Conservation (phyloP, 768 basidiomycete genomes). For the Hypsizygus marmoreus region DNA sequence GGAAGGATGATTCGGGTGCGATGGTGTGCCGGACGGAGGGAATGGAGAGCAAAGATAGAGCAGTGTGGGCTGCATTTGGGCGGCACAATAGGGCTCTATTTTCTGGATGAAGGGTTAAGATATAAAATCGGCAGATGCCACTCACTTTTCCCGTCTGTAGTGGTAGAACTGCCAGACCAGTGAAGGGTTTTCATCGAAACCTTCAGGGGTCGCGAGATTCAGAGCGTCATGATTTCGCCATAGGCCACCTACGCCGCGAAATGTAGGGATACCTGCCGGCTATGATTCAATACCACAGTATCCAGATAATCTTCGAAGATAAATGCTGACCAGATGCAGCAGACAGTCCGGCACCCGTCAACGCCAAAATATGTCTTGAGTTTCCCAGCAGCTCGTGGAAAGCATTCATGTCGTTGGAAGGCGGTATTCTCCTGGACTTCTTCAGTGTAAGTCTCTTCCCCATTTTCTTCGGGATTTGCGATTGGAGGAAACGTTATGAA, state of each 20-base stretch:
- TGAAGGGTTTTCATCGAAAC: conserved; percentile 49
- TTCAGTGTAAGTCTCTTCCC: no score
- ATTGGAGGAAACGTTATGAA: no score
- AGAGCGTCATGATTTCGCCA: conserved; percentile 54
- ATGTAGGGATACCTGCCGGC: conserved; percentile 52
- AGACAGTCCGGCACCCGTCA: no score
- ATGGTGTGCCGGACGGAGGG: conserved; percentile 36
- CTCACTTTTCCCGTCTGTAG: conserved; percentile 52
- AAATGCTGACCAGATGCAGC: no score
- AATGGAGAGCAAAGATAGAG: conserved; percentile 48
- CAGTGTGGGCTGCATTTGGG: conserved; percentile 60
- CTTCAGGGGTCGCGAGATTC: conserved; percentile 54
- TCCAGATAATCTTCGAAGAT: no score
- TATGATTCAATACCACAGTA: no score
- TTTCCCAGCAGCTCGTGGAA: no score
- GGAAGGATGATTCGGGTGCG: conserved; percentile 45
- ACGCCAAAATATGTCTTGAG: no score
- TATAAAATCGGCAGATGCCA: conserved; percentile 4
- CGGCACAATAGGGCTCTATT: conserved; percentile 45
- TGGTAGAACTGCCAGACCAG: conserved; percentile 70
- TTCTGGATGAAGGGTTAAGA: no score
- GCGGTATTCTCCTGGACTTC: no score
- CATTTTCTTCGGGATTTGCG: no score
- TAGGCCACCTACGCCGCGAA: conserved; percentile 51
- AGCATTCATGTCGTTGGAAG: no score